phyloP scores from a whole-genome alignment of 257 asterid genomes.

The Knoxia roxburghii region DNA sequence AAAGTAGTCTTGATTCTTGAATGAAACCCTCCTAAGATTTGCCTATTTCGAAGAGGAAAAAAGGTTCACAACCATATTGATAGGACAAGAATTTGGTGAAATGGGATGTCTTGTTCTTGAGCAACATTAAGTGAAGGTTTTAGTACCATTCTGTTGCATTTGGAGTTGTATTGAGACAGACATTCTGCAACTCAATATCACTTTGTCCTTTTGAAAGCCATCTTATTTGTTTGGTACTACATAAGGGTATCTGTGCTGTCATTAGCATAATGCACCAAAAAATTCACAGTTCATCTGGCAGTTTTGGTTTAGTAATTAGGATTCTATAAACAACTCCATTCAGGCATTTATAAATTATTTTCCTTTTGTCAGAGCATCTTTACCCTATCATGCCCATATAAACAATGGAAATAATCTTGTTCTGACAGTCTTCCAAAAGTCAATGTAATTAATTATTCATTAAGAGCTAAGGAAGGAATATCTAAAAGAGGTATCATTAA shows the following conservation, averaged over 20 bases:
- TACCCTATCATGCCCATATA: slow-evolving; percentile 1
- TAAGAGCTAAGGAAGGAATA: slow-evolving; percentile 2
- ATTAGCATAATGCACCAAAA: slow-evolving; percentile 3
- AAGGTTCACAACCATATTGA: background rate
- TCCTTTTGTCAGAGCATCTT: slow-evolving; percentile 8
- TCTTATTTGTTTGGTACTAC: background rate
- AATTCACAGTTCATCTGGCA: slow-evolving; percentile 24
- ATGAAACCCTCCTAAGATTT: background rate
- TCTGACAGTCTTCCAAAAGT: background rate
- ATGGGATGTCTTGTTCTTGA: slow-evolving; percentile 34
- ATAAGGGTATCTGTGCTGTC: background rate
- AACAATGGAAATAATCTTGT: background rate
- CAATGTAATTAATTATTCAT: background rate
- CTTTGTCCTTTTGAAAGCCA: background rate
- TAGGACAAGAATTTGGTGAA: slow-evolving; percentile 29
- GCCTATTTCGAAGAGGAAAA: background rate
- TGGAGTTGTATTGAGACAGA: background rate
- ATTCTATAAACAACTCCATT: background rate
- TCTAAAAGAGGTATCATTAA: background rate
- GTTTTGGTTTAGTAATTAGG: slow-evolving; percentile 8
- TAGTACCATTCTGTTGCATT: no score
- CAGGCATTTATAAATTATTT: background rate
- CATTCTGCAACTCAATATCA: background rate
- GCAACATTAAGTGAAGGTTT: no score
- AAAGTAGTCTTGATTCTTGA: no score